Evolutionary conservation across 768 basidiomycete genomes (phyloP).

Genomic region (Clitopilus hobsonii): DNA sequence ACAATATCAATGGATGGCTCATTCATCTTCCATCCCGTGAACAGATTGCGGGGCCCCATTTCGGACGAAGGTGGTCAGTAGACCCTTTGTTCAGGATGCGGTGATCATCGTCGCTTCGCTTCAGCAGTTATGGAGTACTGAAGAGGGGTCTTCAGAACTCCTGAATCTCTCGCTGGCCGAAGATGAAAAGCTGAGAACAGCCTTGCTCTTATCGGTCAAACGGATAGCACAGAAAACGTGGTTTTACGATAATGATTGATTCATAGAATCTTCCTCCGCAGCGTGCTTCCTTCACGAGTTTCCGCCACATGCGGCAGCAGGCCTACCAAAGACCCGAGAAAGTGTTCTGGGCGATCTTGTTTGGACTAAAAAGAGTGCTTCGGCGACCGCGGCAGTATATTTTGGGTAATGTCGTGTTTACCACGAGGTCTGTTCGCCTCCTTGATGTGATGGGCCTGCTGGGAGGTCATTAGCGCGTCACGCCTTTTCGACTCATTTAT

Average conservation of each 20-base stretch:
- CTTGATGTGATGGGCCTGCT: background rate
- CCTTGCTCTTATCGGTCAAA: background rate
- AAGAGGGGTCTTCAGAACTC: too few species aligned
- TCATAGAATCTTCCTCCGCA: background rate
- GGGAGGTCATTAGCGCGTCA: background rate
- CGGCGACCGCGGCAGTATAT: background rate
- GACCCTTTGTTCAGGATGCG: too few species aligned
- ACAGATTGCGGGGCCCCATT: too few species aligned
- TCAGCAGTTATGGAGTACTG: too few species aligned
- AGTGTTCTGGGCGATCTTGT: background rate
- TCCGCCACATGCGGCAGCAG: background rate
- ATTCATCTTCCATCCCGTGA: too few species aligned
- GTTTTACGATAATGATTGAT: background rate
- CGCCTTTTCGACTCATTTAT: constrained; percentile 5
- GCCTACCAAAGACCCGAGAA: background rate
- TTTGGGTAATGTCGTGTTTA: background rate
- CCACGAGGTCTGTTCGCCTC: background rate
- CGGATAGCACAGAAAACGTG: background rate
- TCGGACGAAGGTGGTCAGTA: too few species aligned
- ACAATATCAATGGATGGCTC: too few species aligned
- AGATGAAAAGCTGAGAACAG: background rate
- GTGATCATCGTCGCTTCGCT: too few species aligned
- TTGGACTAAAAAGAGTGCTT: background rate
- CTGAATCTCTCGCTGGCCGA: too few species aligned
- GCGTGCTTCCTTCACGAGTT: background rate